Evolutionary conservation across 768 basidiomycete species (phyloP), one percentile per base, ranked within the genome.

Genomic region (Daedaleopsis sinensis): DNA sequence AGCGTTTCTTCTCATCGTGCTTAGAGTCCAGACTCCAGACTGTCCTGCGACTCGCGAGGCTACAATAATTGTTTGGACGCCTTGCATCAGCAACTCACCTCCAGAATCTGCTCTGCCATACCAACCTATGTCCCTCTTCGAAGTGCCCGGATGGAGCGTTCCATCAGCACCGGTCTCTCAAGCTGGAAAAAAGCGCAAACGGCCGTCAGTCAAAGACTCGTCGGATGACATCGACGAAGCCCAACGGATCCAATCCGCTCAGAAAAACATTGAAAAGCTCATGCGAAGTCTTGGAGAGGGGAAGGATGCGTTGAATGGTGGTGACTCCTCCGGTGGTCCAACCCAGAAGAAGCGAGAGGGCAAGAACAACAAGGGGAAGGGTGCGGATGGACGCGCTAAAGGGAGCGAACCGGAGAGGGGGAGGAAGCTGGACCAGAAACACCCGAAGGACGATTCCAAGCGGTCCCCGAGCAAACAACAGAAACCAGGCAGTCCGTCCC

Each of bases 91-190:
- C 27, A 32, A 32, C 7, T 32, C 27, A 32, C 27, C 27, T 42
- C 39, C 11, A 42, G 39, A 11, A 7, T 32, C 27, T 32, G 27
- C 27, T 3, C 7, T 32, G 39, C 39, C 39, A 42, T 13, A 13
- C 10, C 46, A 5, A 3, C 7, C 9, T 51, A 76, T 75, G 75
- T 59, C 74, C 37, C 69, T 76, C 12, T 77, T 77, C 60, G 70
- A 74, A 44, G 74, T 75, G 12, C 73, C 76, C 15, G 76, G 75
- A 9, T 77, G 76, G 76, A 59, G 65, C 21, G 68, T 76, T 7
- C 73, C 72, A 4, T 11, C 58, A 15, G 67, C 67, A 9, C 68
- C 69, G 1, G 58, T 67, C 1, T 13, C 65, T 2, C 54, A 61
- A 9, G 37, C 67, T 1, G 37, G 59, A 24, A 72, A 65, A 48